Conservation (phyloP, 2,329 filamentous ascomycete genomes). For the Cercospora sp. region DNA sequence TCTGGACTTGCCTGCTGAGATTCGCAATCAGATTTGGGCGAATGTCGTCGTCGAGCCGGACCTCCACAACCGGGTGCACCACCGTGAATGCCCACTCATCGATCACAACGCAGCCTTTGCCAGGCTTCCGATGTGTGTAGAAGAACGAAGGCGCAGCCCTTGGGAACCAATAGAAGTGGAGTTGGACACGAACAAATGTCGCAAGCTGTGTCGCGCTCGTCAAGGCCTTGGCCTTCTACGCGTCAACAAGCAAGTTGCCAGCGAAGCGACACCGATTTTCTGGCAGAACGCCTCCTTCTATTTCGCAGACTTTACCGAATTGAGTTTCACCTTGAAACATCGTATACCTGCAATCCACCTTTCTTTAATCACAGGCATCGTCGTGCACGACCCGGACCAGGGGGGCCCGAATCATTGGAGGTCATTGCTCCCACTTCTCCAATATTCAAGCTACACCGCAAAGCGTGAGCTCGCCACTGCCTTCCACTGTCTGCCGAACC, state of each 20-base stretch:
- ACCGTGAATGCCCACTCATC: background rate
- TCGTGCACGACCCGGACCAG: background rate
- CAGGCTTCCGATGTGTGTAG: background rate
- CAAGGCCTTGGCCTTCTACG: background rate
- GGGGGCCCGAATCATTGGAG: background rate
- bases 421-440: background rate
- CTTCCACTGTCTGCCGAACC: background rate
- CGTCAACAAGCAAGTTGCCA: background rate
- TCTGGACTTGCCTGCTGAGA: background rate
- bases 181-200: background rate
- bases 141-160: background rate
- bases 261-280: background rate
- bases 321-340: background rate
- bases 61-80: background rate
- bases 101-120: background rate
- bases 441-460: background rate
- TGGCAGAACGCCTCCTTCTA: background rate
- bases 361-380: background rate
- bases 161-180: background rate
- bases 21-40: background rate
- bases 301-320: background rate
- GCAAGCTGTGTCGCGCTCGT: background rate
- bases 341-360: background rate
- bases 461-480: background rate
- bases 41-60: background rate